Evolutionary conservation across 108 stramenopile genomes (phyloP), one percentile per base, ranked within the genome.

Genomic region (Cyclostephanos invisitatus): DNA sequence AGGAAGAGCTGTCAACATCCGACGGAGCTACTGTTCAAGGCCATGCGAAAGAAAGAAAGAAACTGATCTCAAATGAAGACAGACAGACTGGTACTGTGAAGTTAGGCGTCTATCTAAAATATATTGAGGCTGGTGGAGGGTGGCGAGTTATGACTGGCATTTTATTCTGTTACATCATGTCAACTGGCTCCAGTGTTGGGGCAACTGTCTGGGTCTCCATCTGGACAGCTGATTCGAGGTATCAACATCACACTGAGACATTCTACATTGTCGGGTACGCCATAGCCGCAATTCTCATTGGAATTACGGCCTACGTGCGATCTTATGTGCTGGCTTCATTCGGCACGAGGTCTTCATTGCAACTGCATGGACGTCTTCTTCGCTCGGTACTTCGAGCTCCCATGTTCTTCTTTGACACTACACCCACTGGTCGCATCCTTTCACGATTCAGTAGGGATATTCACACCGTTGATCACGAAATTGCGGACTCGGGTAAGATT

Each of bases 351-450:
- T 90, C 92, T 3, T 75, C 88, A 6, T 67, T 69, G 49, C 81
- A 58, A 57, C 72, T 84, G 42, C 91, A 90, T 64, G 75, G 79
- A 29, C 56, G 80, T 37, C 82, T 84, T 67, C 73, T 88, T 28
- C 62, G 69, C 10, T 86, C 85, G 10, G 86, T 98, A 11, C 60
- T 98, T 37, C 61, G 77, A 28, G 96, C 96, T 14, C 96, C 96
- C 3, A 88, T 95, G 83, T 70, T 73, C 14, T 97, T 95, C 76
- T 97, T 96, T 72, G 98, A 98, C 69, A 87, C 92, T 20, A 97
- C 95, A 0, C 98, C 98, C 4, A 79, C 95, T 5, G 98, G 98
- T 14, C 80, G 97, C 63, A 91, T 98, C 46, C 57, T 96, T 17
- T 88, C 84, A 22, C 74, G 95, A 9, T 96, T 96, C 67, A 79